Percentiles rank a stretch among this genome's conserved stretches.
phyloP scores from a whole-genome alignment of 2,329 filamentous ascomycete species.

The Phaeosphaeria sp. region DNA sequence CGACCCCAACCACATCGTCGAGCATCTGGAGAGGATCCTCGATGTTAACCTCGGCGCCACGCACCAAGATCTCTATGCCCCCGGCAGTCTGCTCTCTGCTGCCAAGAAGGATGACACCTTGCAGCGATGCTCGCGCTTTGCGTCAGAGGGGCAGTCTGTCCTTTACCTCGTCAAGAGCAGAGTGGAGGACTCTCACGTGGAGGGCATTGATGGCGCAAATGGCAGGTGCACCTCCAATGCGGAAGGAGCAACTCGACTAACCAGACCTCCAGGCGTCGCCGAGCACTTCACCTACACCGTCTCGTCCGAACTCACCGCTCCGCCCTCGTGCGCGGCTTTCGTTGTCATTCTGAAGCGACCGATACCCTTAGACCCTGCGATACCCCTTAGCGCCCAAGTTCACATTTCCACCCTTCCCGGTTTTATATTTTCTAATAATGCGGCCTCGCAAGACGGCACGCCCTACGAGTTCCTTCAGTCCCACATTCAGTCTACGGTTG shows the following conservation, averaged over 20 bases:
- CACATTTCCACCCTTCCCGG: conserved; percentile 93
- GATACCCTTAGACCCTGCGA: conserved; percentile 80
- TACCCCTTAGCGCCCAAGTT: conserved; percentile 86
- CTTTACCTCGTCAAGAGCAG: conserved; percentile 91
- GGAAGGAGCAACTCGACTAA: conserved; percentile 23
- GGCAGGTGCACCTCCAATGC: conserved; percentile 29
- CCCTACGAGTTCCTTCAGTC: conserved; percentile 94
- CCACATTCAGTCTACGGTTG: conserved; percentile 86
- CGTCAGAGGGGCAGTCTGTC: conserved; percentile 83
- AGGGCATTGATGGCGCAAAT: conserved; percentile 40
- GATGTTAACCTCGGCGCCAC: conserved; percentile 58
- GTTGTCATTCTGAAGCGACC: conserved; percentile 91
- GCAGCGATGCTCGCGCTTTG: conserved; percentile 87
- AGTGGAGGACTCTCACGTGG: conserved; percentile 53
- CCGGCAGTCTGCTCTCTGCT: conserved; percentile 83
- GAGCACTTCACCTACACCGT: conserved; percentile 75
- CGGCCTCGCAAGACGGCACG: conserved; percentile 76
- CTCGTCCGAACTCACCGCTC: conserved; percentile 80
- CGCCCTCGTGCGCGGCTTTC: conserved; percentile 80
- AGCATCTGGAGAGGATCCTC: conserved; percentile 57
- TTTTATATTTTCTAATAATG: conserved; percentile 71
- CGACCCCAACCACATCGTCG: conserved; percentile 56
- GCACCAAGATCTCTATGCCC: conserved; percentile 79
- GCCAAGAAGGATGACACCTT: conserved; percentile 78
- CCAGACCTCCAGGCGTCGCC: conserved; percentile 52